phyloP scores from a whole-genome alignment of 2,329 filamentous ascomycete species.

The Cordyceps cateniannulata region DNA sequence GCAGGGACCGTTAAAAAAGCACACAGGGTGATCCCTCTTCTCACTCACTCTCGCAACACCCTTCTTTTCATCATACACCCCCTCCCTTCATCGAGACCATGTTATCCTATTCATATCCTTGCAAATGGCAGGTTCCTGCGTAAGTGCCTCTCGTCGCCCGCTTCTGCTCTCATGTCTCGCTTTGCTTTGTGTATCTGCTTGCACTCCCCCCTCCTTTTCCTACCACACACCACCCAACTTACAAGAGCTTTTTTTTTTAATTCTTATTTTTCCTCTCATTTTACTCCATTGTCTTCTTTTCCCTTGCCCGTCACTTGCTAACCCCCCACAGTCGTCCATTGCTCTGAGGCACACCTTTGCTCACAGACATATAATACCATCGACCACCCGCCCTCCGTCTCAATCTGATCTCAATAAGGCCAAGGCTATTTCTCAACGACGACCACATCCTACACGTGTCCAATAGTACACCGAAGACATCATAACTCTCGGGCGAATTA shows the following conservation, averaged over 20 bases:
- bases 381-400: conserved; percentile 4
- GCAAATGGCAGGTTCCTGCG: conserved; percentile 1
- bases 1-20: neutral
- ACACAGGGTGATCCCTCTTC: neutral
- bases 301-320: neutral
- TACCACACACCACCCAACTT: conserved; percentile 8
- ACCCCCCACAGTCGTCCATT: neutral
- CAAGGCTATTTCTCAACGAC: neutral
- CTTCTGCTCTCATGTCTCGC: neutral
- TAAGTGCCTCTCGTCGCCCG: neutral
- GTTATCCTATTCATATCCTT: neutral
- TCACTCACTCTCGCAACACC: neutral
- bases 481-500: neutral
- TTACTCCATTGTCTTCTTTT: neutral
- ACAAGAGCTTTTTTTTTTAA: neutral
- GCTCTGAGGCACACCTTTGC: conserved; percentile 2
- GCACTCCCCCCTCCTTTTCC: conserved; percentile 4
- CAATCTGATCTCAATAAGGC: conserved; percentile 1
- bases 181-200: neutral
- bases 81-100: neutral
- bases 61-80: neutral
- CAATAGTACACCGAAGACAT: neutral
- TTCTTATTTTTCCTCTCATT: neutral
- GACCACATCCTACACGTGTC: neutral
- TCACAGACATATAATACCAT: conserved; percentile 12